Evolutionary conservation across 106 monocot species (phyloP), one percentile per base, ranked within the genome.

Genomic region (Narthecium ossifragum): DNA sequence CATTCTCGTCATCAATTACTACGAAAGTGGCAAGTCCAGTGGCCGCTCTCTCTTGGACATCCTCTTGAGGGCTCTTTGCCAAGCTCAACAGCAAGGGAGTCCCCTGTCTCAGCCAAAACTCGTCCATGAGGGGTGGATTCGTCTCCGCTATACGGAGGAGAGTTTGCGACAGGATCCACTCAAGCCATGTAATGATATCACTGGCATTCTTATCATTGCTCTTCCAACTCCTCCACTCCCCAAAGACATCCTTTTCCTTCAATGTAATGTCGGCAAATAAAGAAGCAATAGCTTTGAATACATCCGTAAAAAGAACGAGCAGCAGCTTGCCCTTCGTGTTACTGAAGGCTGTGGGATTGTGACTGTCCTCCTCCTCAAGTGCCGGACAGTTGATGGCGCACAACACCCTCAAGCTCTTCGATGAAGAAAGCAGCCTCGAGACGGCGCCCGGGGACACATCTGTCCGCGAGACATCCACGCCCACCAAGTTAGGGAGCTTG

Each of bases 11-110:
- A 71, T 96, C 90, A 50, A 86, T 81, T 25, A 96, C 83, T 9
- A 96, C 94, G 68, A 96, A 96, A 34, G 83, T 86, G 31, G 94
- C 94, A 66, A 96, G 77, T 9, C 77, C 86, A 47, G 80, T 78
- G 9, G 94, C 94, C 5, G 94, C 85, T 34, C 80, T 86, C 66
- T 96, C 94, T 54, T 96, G 90, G 34, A 96, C 90, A 63, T 96
- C 90, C 65, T 90, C 90, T 68, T 96, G 90, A 0, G 64, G 69
- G 34, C 90, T 86, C 39, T 61, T 84, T 26, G 75, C 64, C 64
- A 96, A 69, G 62, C 75, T 75, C 31, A 90, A 62, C 43, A 96
- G 55, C 46, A 96, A 46, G 43, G 71, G 46, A 22, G 90, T 64
- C 1, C 94, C 94, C 48, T 96, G 86, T 26, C 56, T 80, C 59